Evolutionary conservation across 305 asterid species (phyloP).

Genomic region (Fraxinus sp.): DNA sequence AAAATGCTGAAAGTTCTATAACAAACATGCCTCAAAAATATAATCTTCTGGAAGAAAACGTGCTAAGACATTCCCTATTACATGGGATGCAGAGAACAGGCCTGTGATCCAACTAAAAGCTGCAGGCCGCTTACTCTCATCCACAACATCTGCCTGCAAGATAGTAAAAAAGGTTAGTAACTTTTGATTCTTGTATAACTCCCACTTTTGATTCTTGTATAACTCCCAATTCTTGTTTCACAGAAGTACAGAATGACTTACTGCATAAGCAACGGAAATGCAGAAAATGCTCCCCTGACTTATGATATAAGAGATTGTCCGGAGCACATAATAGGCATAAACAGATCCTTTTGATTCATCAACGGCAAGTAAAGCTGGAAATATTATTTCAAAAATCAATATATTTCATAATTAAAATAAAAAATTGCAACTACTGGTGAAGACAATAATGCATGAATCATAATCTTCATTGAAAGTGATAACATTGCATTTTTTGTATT

Average conservation of each 20-base stretch:
- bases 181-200: neutral
- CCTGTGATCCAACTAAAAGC: constrained; percentile 92
- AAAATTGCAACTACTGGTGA: neutral
- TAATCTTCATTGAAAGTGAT: neutral
- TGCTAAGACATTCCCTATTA: constrained; percentile 71
- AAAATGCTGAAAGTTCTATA: neutral
- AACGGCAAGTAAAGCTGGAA: constrained; percentile 79
- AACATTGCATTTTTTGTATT: neutral
- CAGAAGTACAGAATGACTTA: constrained; percentile 37
- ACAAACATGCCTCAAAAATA: constrained; percentile 61
- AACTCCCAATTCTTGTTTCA: neutral
- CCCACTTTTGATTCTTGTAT: constrained; percentile 2
- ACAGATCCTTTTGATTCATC: constrained; percentile 62
- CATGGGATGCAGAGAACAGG: constrained; percentile 89
- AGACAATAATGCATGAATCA: neutral
- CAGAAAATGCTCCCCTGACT: constrained; percentile 97
- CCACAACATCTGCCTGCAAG: constrained; percentile 81
- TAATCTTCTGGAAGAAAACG: constrained; percentile 77
- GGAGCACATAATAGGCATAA: constrained; percentile 73
- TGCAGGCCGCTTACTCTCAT: constrained; percentile 58
- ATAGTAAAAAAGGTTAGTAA: constrained; percentile 10
- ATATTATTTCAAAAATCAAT: constrained; percentile 3
- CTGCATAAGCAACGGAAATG: constrained; percentile 84
- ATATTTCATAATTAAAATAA: neutral
- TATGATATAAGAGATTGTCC: constrained; percentile 70